phyloP scores from a whole-genome alignment of 176 grass and related monocot species.

The Juncus inflexus region DNA sequence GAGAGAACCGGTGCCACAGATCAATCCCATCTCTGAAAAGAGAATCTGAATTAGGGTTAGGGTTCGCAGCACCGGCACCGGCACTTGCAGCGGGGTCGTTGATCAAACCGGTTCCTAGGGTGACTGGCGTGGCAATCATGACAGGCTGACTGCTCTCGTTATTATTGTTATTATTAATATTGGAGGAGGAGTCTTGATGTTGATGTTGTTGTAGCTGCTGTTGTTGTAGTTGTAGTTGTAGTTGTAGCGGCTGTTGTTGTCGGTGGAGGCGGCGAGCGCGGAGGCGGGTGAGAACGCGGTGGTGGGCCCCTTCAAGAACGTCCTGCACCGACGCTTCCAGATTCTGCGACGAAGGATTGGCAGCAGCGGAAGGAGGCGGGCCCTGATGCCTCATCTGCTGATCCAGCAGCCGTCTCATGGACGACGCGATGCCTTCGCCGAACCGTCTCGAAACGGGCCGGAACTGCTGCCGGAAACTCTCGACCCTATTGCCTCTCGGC shows the following conservation, averaged over 20 bases:
- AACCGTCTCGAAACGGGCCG: constrained; percentile 85
- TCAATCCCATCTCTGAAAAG: constrained; percentile 60
- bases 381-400: constrained; percentile 23
- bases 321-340: constrained; percentile 51
- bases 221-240: constrained; percentile 26
- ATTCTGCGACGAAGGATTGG: constrained; percentile 30
- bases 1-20: constrained; percentile 60
- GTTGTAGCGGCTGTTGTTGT: constrained; percentile 36
- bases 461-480: constrained; percentile 95
- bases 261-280: constrained; percentile 57
- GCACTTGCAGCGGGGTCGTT: constrained; percentile 29
- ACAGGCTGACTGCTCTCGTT: background rate
- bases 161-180: constrained; percentile 15
- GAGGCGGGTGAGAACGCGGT: constrained; percentile 44
- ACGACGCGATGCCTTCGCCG: constrained; percentile 68
- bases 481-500: constrained; percentile 75
- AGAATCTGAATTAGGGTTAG: constrained; percentile 35
- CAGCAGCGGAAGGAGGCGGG: background rate
- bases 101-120: constrained; percentile 25
- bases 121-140: constrained; percentile 18
- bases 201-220: background rate
- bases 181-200: background rate
- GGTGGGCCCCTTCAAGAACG: constrained; percentile 46
- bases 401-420: constrained; percentile 67
- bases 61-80: constrained; percentile 38